Evolutionary conservation across 2,329 filamentous ascomycete genomes (phyloP).

Genomic region (Alternaria burnsii): DNA sequence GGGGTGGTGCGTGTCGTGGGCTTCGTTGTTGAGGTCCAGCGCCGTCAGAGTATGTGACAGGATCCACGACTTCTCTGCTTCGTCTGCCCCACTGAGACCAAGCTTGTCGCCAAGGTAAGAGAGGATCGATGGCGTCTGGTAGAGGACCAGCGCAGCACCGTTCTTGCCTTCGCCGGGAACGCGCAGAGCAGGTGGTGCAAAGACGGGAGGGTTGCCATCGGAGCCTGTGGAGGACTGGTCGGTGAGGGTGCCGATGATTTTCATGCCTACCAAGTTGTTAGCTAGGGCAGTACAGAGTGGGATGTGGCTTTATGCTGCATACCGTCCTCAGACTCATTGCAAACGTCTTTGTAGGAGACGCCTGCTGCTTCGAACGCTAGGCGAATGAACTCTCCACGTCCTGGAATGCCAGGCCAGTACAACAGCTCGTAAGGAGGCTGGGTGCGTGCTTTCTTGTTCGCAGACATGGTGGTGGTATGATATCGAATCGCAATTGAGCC

Average conservation of each 20-base stretch:
- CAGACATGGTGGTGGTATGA: constrained; percentile 26
- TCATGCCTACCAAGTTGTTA: constrained; percentile 46
- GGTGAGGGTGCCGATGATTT: constrained; percentile 60
- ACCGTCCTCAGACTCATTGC: constrained; percentile 60
- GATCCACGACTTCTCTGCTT: constrained; percentile 63
- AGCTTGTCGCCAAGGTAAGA: constrained; percentile 71
- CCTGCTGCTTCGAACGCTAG: constrained; percentile 75
- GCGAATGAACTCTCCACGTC: constrained; percentile 77
- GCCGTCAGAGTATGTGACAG: constrained; percentile 73
- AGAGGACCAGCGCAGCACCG: constrained; percentile 66
- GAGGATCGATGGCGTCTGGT: constrained; percentile 77
- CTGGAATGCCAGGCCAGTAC: constrained; percentile 77
- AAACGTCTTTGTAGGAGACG: constrained; percentile 70
- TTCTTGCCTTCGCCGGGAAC: constrained; percentile 59
- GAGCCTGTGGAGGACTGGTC: constrained; percentile 58
- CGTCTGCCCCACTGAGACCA: constrained; percentile 63
- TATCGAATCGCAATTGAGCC: background rate
- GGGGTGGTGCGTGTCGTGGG: constrained; percentile 80
- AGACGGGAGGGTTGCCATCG: constrained; percentile 67
- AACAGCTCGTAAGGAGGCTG: constrained; percentile 67
- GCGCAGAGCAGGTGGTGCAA: constrained; percentile 72
- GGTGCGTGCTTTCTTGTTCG: constrained; percentile 38
- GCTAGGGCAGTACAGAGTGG: background rate
- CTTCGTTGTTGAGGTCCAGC: constrained; percentile 75
- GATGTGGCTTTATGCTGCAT: background rate